Percentiles rank a stretch among this genome's conserved stretches.
These are phyloP conservation scores for Hypoxylon sp. DNA, from an alignment of 2,329 filamentous ascomycete species.

Conservation along the genomic window DNA sequence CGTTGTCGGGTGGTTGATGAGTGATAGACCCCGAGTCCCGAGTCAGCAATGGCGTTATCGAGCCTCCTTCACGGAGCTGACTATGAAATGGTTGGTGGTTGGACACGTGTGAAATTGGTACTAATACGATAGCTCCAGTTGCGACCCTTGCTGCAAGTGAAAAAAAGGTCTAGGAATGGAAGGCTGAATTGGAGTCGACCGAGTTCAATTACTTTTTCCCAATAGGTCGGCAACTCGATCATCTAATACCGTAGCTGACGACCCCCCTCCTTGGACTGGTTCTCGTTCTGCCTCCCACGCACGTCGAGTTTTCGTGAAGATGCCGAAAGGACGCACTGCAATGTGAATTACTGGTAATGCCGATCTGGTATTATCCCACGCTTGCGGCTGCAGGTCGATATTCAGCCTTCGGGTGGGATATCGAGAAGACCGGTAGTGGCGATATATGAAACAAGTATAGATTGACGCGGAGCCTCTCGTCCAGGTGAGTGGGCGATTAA, in stretches of 20 bases:
- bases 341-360: conserved; percentile 27
- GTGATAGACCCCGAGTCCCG: conserved; percentile 19
- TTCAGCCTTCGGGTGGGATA: conserved; percentile 42
- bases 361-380: conserved; percentile 39
- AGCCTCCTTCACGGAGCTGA: conserved; percentile 30
- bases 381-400: conserved; percentile 41
- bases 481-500: conserved; percentile 34
- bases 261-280: conserved; percentile 8
- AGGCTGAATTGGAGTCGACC: conserved; percentile 14
- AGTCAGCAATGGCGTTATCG: conserved; percentile 35
- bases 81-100: conserved; percentile 33
- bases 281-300: conserved; percentile 28
- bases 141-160: conserved; percentile 23
- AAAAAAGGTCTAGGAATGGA: conserved; percentile 9
- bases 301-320: conserved; percentile 31
- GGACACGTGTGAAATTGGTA: conserved; percentile 37
- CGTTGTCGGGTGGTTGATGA: conserved; percentile 17
- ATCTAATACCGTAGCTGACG: conserved; percentile 32
- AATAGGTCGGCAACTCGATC: conserved; percentile 19
- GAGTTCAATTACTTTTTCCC: conserved; percentile 15
- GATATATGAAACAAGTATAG: conserved; percentile 37
- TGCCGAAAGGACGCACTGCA: conserved; percentile 32
- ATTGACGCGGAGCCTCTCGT: conserved; percentile 23
- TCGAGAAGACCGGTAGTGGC: conserved; percentile 32
- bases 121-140: conserved; percentile 27